These are phyloP conservation scores for Soucietia sequanensis DNA, from an alignment of 805 yeast genomes.

Conservation along the genomic window DNA sequence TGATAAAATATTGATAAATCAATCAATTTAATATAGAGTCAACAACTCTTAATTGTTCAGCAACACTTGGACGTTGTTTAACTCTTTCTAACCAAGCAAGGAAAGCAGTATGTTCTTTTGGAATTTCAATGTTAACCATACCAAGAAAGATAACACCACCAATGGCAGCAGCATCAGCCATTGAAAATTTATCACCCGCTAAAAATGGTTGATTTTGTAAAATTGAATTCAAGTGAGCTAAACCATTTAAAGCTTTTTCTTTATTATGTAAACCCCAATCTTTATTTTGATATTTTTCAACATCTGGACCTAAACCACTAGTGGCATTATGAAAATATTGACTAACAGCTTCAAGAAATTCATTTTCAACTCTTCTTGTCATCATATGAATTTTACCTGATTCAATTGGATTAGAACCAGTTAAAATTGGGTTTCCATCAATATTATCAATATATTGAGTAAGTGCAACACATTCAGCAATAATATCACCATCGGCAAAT, in stretches of 20 bases:
- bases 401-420: constrained; percentile 4
- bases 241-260: constrained; percentile 3
- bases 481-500: constrained; percentile 5
- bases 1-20: too few species aligned
- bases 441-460: constrained; percentile 4
- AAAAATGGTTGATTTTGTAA: constrained; percentile 4
- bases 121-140: constrained; percentile 3
- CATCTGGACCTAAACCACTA: constrained; percentile 5
- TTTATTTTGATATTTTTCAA: constrained; percentile 2
- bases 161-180: constrained; percentile 6
- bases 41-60: too few species aligned
- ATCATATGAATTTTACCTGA: constrained; percentile 3
- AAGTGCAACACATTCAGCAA: constrained; percentile 3
- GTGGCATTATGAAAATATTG: constrained; percentile 4
- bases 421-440: constrained; percentile 3
- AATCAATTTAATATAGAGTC: too few species aligned
- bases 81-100: constrained; percentile 4
- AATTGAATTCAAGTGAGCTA: constrained; percentile 1
- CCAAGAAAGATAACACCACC: constrained; percentile 3
- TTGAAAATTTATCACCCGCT: constrained; percentile 5
- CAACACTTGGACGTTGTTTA: constrained; percentile 2
- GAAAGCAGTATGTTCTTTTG: constrained; percentile 2
- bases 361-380: constrained; percentile 6
- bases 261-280: constrained; percentile 3
- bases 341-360: constrained; percentile 4